phyloP scores from a whole-genome alignment of 2,329 filamentous ascomycete genomes.

The Trichoderma semiorbis region DNA sequence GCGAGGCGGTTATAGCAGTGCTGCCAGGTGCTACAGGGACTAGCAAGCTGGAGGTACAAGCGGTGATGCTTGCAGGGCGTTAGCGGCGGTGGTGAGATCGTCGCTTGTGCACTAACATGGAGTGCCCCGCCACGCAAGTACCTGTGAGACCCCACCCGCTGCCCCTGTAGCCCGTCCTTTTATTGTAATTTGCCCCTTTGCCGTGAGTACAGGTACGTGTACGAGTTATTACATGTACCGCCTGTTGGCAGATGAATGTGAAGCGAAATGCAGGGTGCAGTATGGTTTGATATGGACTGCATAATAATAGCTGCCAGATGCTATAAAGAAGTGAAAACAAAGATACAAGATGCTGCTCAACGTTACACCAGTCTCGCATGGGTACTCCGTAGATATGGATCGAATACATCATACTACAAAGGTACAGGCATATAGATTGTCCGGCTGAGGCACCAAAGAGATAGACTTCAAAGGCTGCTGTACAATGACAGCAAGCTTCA shows the following conservation, averaged over 20 bases:
- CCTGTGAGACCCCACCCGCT: neutral
- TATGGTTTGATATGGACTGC: neutral
- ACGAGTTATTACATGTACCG: neutral
- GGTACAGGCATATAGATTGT: neutral
- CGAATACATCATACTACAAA: neutral
- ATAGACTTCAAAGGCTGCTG: neutral
- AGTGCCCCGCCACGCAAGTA: constrained; percentile 13
- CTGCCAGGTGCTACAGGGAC: neutral
- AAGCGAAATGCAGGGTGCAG: neutral
- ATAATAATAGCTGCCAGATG: neutral
- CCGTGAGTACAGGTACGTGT: neutral
- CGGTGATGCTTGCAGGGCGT: neutral
- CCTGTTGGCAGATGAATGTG: neutral
- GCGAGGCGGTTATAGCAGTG: neutral
- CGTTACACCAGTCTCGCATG: neutral
- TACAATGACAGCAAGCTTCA: constrained; percentile 8
- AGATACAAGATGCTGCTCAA: neutral
- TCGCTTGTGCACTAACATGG: neutral
- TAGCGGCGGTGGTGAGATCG: neutral
- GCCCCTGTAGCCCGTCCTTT: neutral
- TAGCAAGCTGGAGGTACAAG: neutral
- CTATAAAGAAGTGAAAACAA: neutral
- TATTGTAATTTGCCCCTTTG: constrained; percentile 13
- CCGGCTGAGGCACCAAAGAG: neutral
- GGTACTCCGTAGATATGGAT: neutral